A percentile compares a stretch with the other conserved stretches of the same genome.
Conservation (phyloP, 2,329 filamentous ascomycete genomes). For the Mycosphaerella arachidis region DNA sequence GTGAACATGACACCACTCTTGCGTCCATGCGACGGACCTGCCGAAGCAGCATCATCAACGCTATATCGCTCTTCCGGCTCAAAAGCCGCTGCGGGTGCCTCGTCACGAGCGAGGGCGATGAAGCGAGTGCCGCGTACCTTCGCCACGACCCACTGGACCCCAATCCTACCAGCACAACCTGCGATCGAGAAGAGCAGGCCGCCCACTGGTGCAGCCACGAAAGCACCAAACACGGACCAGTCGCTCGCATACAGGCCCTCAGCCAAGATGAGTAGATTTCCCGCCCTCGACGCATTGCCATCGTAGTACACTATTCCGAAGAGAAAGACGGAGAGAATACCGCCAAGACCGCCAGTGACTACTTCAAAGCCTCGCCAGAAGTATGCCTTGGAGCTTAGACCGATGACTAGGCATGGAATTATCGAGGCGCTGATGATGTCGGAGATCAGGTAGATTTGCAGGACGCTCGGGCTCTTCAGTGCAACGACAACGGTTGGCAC, state of each 20-base stretch:
- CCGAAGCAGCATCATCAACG: conserved; percentile 5
- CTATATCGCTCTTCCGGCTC: conserved; percentile 11
- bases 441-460: conserved; percentile 79
- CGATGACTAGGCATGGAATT: conserved; percentile 71
- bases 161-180: conserved; percentile 58
- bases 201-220: conserved; percentile 73
- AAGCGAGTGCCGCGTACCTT: conserved; percentile 59
- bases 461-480: conserved; percentile 66
- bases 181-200: conserved; percentile 66
- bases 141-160: conserved; percentile 54
- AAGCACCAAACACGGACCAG: conserved; percentile 79
- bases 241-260: conserved; percentile 70
- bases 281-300: conserved; percentile 59
- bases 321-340: conserved; percentile 73
- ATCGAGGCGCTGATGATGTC: conserved; percentile 73
- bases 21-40: background rate
- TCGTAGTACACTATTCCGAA: conserved; percentile 73
- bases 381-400: conserved; percentile 60
- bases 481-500: conserved; percentile 70
- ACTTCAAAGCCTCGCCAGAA: conserved; percentile 80
- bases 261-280: conserved; percentile 65
- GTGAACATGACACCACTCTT: background rate
- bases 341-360: conserved; percentile 70
- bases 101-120: conserved; percentile 60
- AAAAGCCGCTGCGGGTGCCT: conserved; percentile 13